Percentiles rank a stretch among this genome's conserved stretches.
phyloP scores from a whole-genome alignment of 2,329 filamentous ascomycete genomes.

The Didymella exigua region DNA sequence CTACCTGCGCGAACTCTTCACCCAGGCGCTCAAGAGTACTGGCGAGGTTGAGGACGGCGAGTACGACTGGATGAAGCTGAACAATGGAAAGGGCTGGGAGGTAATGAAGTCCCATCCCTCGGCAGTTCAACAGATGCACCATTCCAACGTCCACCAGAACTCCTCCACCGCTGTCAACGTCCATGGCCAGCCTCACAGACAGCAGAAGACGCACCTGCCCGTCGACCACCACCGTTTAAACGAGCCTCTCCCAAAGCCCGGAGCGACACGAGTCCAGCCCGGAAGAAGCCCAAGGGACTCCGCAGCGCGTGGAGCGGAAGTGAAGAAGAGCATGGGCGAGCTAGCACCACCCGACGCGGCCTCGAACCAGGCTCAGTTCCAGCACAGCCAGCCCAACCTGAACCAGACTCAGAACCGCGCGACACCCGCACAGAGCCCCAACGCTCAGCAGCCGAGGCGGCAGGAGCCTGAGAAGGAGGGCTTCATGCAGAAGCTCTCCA shows the following conservation, averaged over 20 bases:
- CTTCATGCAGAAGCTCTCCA: constrained; percentile 91
- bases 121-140: constrained; percentile 74
- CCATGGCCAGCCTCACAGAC: constrained; percentile 72
- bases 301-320: constrained; percentile 31
- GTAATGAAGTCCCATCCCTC: constrained; percentile 72
- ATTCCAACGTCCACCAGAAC: constrained; percentile 77
- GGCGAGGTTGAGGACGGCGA: constrained; percentile 97
- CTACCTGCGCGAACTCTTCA: constrained; percentile 94
- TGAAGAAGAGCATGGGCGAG: constrained; percentile 75
- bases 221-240: constrained; percentile 53
- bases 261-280: constrained; percentile 62
- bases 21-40: constrained; percentile 90
- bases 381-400: constrained; percentile 90
- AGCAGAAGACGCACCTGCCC: constrained; percentile 58
- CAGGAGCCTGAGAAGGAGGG: constrained; percentile 71
- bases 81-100: constrained; percentile 92
- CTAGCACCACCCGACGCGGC: constrained; percentile 78
- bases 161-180: constrained; percentile 81
- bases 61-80: constrained; percentile 99
- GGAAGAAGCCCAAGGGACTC: constrained; percentile 46
- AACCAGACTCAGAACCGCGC: constrained; percentile 60
- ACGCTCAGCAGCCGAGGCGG: constrained; percentile 60
- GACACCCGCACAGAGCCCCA: constrained; percentile 50
- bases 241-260: constrained; percentile 62
- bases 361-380: constrained; percentile 94